Conservation (phyloP, 2,329 filamentous ascomycete species). For the Aspergillus costaricaensis region DNA sequence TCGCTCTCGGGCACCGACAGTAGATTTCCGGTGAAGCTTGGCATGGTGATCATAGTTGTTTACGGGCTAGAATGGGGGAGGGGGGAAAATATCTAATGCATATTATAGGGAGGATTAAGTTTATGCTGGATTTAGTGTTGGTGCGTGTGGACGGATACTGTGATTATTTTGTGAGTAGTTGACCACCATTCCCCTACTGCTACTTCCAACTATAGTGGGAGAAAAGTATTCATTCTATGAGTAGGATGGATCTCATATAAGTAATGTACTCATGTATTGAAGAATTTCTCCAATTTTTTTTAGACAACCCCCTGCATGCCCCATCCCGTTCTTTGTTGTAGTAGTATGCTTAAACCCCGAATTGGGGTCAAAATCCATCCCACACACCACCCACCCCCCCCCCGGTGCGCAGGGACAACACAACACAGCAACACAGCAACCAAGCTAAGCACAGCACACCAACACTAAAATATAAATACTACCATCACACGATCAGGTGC, state of each 20-base stretch:
- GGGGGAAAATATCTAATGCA: not conserved
- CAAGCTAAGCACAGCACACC: not conserved
- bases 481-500: not conserved
- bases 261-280: no score
- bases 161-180: no score
- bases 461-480: not conserved
- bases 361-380: no score
- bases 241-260: no score
- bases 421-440: not conserved
- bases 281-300: no score
- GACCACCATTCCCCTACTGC: no score
- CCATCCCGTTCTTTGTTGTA: not conserved
- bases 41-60: constrained; percentile 2
- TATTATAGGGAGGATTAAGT: no score
- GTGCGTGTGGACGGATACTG: no score
- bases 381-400: not conserved
- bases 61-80: not conserved
- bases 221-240: no score
- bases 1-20: not conserved
- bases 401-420: not conserved
- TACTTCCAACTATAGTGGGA: no score
- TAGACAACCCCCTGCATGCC: no score
- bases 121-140: not conserved
- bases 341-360: not conserved
- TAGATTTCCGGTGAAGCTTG: constrained; percentile 11